Conservation (phyloP, 768 basidiomycete species). For the Leccinellum rugosiceps region DNA sequence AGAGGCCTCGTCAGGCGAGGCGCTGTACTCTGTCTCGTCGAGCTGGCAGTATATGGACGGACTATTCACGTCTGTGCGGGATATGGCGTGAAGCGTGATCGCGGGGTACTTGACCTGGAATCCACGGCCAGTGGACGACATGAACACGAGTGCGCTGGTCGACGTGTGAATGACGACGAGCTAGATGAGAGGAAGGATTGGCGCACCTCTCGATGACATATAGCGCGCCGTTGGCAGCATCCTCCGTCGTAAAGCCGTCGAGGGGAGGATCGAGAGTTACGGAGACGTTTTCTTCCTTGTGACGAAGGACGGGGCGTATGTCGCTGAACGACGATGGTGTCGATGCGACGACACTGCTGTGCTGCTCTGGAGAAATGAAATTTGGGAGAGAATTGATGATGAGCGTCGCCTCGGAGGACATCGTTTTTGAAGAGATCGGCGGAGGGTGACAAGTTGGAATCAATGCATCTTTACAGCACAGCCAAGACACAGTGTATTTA, state of each 20-base stretch:
- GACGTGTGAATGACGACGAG: conserved; percentile 2
- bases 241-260: conserved; percentile 52
- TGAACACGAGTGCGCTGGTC: conserved; percentile 71
- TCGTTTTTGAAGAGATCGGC: background rate
- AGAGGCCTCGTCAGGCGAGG: conserved; percentile 34
- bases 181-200: background rate
- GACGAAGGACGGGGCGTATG: conserved; percentile 79
- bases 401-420: conserved; percentile 19
- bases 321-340: conserved; percentile 83
- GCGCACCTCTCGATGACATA: conserved; percentile 84
- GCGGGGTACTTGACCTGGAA: conserved; percentile 86
- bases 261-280: conserved; percentile 68
- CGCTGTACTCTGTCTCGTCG: conserved; percentile 54
- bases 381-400: conserved; percentile 41
- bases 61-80: conserved; percentile 53
- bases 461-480: conserved; percentile 3
- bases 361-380: conserved; percentile 62
- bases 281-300: conserved; percentile 69
- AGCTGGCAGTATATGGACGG: conserved; percentile 93
- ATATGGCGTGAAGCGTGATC: conserved; percentile 92
- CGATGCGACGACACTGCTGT: conserved; percentile 60
- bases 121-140: conserved; percentile 64
- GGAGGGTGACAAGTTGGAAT: background rate
- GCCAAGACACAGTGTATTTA: conserved; percentile 14
- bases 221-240: conserved; percentile 59